phyloP scores from a whole-genome alignment of 2,329 filamentous ascomycete genomes.

The Lithohypha guttulata region DNA sequence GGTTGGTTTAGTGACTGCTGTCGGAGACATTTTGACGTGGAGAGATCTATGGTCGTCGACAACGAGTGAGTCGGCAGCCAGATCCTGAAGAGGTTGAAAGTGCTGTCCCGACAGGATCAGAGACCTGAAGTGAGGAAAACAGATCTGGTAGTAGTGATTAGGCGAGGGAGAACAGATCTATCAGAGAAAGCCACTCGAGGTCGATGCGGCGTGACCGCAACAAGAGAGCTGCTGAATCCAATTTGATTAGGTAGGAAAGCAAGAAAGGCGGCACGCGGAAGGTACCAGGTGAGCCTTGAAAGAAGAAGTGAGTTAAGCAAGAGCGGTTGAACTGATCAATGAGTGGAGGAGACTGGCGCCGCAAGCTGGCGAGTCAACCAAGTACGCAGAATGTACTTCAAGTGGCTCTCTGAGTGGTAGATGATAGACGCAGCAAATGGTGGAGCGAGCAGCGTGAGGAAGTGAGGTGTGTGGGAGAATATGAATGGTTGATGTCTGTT shows the following conservation, averaged over 20 bases:
- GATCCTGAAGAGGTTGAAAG: not conserved
- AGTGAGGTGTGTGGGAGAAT: slow-evolving; percentile 7
- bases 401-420: slow-evolving; percentile 4
- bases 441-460: slow-evolving; percentile 9
- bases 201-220: slow-evolving; percentile 7
- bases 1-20: slow-evolving; percentile 26
- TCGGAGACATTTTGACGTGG: slow-evolving; percentile 7
- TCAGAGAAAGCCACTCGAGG: slow-evolving; percentile 4
- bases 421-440: slow-evolving; percentile 1
- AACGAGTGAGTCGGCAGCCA: slow-evolving; percentile 20
- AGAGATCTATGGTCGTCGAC: slow-evolving; percentile 18
- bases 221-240: slow-evolving; percentile 1
- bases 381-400: slow-evolving; percentile 1
- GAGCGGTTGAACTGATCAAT: slow-evolving; percentile 6
- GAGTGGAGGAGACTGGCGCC: slow-evolving; percentile 12
- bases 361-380: slow-evolving; percentile 7
- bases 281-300: not conserved
- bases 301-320: slow-evolving; percentile 4
- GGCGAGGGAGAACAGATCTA: slow-evolving; percentile 8
- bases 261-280: slow-evolving; percentile 7
- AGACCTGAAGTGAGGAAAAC: slow-evolving; percentile 1
- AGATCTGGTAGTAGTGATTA: slow-evolving; percentile 7
- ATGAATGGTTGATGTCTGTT: slow-evolving; percentile 8
- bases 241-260: not conserved
- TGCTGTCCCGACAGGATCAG: not conserved